Conservation (phyloP, 225 moss, liverwort and hornwort species). For the Marchantia polymorpha region DNA sequence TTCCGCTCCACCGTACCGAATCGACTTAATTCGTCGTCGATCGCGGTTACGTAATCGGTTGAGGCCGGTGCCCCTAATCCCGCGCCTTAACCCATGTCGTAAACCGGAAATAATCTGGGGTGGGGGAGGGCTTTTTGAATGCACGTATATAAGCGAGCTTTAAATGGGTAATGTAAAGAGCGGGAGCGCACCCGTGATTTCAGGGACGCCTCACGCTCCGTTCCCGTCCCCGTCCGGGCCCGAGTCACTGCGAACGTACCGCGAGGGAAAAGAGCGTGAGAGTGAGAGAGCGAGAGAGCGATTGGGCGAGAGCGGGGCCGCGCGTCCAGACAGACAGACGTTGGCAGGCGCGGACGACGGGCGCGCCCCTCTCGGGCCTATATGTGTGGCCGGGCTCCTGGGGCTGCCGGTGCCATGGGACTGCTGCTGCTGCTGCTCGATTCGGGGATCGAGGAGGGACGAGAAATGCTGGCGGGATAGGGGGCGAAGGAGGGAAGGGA, state of each 20-base stretch:
- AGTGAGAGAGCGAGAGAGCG: background rate
- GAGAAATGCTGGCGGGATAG: slow-evolving; percentile 3
- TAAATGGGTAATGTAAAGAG: background rate
- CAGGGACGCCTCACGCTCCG: background rate
- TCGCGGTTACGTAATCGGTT: background rate
- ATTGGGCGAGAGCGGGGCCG: background rate
- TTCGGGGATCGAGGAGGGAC: background rate
- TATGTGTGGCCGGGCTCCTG: background rate
- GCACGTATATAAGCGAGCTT: background rate
- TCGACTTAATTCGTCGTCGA: background rate
- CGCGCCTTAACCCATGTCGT: background rate
- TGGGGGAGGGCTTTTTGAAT: background rate
- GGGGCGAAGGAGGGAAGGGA: background rate
- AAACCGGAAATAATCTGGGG: background rate
- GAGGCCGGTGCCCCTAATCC: background rate
- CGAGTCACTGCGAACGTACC: background rate
- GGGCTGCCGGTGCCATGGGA: background rate
- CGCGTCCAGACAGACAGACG: background rate
- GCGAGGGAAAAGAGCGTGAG: background rate
- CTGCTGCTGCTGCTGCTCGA: too few relatives aligned
- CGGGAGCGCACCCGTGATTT: slow-evolving; percentile 14
- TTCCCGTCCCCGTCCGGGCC: background rate
- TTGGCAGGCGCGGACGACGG: too few relatives aligned
- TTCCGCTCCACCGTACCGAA: background rate
- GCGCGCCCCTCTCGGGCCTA: background rate